Conservation (phyloP, 441 rosid genomes). For the Pelargonium fulgidum region DNA sequence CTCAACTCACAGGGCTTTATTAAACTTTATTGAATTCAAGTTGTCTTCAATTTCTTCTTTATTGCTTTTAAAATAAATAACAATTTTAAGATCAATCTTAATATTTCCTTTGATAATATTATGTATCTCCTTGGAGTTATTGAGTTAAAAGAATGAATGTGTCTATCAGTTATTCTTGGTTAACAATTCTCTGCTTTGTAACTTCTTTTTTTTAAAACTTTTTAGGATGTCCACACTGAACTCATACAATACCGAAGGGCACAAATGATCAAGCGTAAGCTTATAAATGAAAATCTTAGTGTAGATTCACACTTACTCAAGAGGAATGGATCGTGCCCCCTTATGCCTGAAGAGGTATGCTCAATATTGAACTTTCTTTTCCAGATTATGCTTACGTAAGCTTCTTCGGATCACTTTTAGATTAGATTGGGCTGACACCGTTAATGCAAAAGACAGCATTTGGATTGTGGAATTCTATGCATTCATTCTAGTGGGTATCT, state of each 20-base stretch:
- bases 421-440: neutral
- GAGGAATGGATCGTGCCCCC: conserved; percentile 87
- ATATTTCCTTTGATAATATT: neutral
- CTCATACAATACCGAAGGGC: conserved; percentile 87
- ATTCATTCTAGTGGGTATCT: neutral
- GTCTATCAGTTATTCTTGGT: conserved; percentile 11
- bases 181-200: conserved; percentile 25
- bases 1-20: too few species aligned
- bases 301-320: conserved; percentile 59
- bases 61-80: neutral
- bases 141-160: conserved; percentile 10
- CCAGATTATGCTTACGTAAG: neutral
- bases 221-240: conserved; percentile 85
- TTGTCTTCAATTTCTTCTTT: neutral
- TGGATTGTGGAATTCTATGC: conserved; percentile 1
- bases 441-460: neutral
- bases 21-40: too few species aligned
- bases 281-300: conserved; percentile 50
- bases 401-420: neutral
- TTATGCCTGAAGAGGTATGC: conserved; percentile 97
- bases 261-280: conserved; percentile 74
- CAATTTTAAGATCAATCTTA: neutral
- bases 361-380: conserved; percentile 14
- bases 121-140: conserved; percentile 6
- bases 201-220: conserved; percentile 19